Conservation (phyloP, 179 eudicot species). For the Drosera spatulata region DNA sequence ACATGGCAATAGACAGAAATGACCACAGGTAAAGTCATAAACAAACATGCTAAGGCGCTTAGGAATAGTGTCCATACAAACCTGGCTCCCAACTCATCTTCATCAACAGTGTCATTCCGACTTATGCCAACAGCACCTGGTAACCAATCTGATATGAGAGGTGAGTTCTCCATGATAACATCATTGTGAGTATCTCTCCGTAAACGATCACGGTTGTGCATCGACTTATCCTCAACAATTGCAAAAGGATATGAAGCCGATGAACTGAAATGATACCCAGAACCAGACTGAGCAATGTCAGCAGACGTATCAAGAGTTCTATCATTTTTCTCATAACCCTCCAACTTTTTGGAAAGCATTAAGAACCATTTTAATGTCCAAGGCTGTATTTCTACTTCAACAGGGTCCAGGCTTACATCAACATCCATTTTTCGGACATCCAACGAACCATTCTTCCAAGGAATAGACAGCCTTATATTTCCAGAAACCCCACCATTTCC, state of each 20-base stretch:
- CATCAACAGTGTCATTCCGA: conserved; percentile 29
- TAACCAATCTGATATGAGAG: conserved; percentile 87
- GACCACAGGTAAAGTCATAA: too few species aligned
- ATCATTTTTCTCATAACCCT: conserved; percentile 19
- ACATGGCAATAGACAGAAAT: too few species aligned
- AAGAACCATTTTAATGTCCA: conserved; percentile 51
- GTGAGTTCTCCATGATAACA: conserved; percentile 49
- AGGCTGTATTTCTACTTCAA: conserved; percentile 57
- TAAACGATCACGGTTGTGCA: conserved; percentile 15
- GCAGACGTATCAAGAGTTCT: background rate
- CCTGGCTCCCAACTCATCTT: conserved; percentile 90
- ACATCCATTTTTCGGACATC: conserved; percentile 82
- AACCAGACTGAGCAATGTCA: conserved; percentile 15
- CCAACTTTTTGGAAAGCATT: conserved; percentile 40
- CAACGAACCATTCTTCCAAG: conserved; percentile 86
- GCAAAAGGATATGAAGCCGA: conserved; percentile 16
- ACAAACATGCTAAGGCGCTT: too few species aligned
- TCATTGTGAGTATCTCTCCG: conserved; percentile 19
- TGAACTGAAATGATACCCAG: conserved; percentile 19
- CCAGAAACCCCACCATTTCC: conserved; percentile 71
- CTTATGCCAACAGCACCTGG: conserved; percentile 29
- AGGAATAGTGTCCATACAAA: conserved; percentile 6
- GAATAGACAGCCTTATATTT: conserved; percentile 57
- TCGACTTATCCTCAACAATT: conserved; percentile 18
- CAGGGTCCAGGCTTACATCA: conserved; percentile 50